These are phyloP conservation scores for Paecilomyces variotii DNA, from an alignment of 2,329 filamentous ascomycete genomes.

Conservation along the genomic window DNA sequence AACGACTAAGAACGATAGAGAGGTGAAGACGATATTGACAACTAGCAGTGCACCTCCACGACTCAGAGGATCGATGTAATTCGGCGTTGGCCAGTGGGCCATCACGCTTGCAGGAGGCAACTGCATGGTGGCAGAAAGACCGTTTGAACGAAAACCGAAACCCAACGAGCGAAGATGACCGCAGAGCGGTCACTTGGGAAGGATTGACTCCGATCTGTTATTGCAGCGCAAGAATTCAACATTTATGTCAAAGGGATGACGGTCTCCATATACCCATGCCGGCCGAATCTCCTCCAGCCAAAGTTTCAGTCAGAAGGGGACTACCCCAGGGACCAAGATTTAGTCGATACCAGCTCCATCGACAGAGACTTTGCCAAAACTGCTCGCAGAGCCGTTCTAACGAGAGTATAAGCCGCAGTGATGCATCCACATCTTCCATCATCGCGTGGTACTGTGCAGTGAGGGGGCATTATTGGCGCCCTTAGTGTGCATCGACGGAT, in stretches of 20 bases:
- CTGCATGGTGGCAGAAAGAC: not conserved
- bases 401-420: not conserved
- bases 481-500: not conserved
- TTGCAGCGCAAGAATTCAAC: not conserved
- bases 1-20: constrained; percentile 34
- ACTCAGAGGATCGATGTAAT: constrained; percentile 39
- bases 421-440: not conserved
- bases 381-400: not conserved
- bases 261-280: not conserved
- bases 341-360: not conserved
- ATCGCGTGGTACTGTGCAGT: not conserved
- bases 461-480: not conserved
- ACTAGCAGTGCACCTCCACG: constrained; percentile 38
- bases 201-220: not conserved
- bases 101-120: not conserved
- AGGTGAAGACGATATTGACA: constrained; percentile 33
- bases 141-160: not conserved
- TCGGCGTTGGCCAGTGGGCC: constrained; percentile 37
- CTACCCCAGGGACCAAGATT: not conserved
- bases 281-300: not conserved
- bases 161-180: not conserved
- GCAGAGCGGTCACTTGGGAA: not conserved
- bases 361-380: not conserved
- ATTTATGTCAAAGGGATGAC: not conserved
- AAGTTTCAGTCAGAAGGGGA: not conserved